These are phyloP conservation scores for Polygonum aviculare DNA, from an alignment of 148 eudicot species.

Conservation along the genomic window DNA sequence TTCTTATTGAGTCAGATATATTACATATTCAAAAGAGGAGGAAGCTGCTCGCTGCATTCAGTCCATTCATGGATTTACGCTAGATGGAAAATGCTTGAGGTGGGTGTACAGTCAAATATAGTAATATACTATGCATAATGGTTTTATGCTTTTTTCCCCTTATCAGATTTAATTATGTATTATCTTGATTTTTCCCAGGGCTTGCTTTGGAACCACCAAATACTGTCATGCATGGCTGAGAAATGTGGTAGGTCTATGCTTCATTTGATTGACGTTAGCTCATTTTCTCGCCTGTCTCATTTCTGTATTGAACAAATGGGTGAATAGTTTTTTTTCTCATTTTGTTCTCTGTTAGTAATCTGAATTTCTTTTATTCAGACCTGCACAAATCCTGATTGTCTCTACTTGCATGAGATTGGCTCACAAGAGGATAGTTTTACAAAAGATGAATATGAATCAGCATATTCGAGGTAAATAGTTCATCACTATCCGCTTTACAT, in stretches of 20 bases:
- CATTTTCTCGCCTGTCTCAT: background rate
- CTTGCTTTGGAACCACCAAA: slow-evolving; percentile 97
- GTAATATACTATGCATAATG: background rate
- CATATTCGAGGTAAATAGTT: slow-evolving; percentile 62
- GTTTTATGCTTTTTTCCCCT: background rate
- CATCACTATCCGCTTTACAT: background rate
- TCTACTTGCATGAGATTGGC: slow-evolving; percentile 95
- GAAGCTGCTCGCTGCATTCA: slow-evolving; percentile 96
- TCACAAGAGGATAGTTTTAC: slow-evolving; percentile 85
- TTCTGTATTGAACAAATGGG: background rate
- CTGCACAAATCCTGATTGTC: slow-evolving; percentile 89
- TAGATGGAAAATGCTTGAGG: slow-evolving; percentile 78
- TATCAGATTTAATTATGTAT: background rate
- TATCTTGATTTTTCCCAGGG: slow-evolving; percentile 35
- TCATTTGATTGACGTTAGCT: background rate
- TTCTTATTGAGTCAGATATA: slow-evolving; percentile 50
- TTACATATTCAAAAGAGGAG: slow-evolving; percentile 89
- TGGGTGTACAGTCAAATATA: slow-evolving; percentile 14
- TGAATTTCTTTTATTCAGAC: slow-evolving; percentile 42
- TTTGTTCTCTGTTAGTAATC: background rate
- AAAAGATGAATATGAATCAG: slow-evolving; percentile 86
- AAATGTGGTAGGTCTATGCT: slow-evolving; percentile 52
- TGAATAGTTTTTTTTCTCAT: background rate
- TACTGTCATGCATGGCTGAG: slow-evolving; percentile 98
- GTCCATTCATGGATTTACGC: slow-evolving; percentile 79